Conservation (phyloP, 129 eudicot genomes). For the Deinandra increscens region DNA sequence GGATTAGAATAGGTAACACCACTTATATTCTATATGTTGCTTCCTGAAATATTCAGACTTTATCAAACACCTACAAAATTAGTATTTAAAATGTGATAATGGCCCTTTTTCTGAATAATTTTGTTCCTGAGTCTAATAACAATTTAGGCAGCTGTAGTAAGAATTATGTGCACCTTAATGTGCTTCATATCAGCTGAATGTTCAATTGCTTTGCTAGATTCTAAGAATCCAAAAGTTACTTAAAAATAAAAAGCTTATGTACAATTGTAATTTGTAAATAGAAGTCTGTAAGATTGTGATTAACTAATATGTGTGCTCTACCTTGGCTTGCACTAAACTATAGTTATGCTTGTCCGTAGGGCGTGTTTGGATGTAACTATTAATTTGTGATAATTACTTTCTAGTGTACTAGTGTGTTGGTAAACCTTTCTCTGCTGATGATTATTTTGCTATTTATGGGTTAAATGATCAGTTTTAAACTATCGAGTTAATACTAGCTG, state of each 20-base stretch:
- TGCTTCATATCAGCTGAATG: background rate
- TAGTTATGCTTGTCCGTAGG: background rate
- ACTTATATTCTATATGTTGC: background rate
- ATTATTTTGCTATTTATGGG: background rate
- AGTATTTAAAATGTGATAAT: background rate
- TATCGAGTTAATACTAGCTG: background rate
- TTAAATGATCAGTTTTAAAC: background rate
- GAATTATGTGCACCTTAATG: background rate
- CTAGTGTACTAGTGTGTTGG: background rate
- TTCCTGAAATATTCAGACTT: conserved; percentile 5
- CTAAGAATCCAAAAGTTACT: background rate
- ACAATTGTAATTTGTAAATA: background rate
- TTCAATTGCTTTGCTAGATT: conserved; percentile 1
- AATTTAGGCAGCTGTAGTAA: conserved; percentile 15
- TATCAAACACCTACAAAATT: conserved; percentile 2
- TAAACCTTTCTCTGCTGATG: background rate
- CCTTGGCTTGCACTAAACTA: conserved; percentile 6
- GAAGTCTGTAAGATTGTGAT: conserved; percentile 5
- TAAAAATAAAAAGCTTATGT: background rate
- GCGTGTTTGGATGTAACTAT: conserved; percentile 1
- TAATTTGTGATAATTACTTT: conserved; percentile 1
- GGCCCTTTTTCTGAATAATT: conserved; percentile 8
- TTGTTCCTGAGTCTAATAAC: background rate
- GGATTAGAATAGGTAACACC: too few relatives aligned
- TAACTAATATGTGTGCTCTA: conserved; percentile 12